Conservation (phyloP, 495 filamentous ascomycete species). For the Talaromyces nanjingensis region DNA sequence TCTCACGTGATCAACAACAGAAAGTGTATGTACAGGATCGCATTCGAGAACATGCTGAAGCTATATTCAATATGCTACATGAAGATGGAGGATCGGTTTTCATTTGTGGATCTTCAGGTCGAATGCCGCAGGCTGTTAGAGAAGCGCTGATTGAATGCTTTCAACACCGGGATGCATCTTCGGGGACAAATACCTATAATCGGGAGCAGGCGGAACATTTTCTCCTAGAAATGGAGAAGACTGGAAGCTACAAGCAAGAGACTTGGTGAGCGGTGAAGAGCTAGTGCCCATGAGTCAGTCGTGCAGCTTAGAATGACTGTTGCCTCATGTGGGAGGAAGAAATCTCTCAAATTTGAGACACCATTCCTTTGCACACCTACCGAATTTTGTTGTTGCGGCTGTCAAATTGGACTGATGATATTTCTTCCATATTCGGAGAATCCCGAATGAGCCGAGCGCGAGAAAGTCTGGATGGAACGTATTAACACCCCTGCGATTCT, state of each 20-base stretch:
- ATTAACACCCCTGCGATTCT: neutral
- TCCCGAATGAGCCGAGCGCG: neutral
- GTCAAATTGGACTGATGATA: neutral
- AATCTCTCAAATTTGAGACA: neutral
- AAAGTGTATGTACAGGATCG: slow-evolving; percentile 90
- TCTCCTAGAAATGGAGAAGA: slow-evolving; percentile 57
- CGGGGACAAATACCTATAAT: slow-evolving; percentile 19
- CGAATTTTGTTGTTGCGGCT: neutral
- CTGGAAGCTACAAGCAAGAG: slow-evolving; percentile 68
- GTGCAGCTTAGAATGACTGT: neutral
- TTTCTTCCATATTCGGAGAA: neutral
- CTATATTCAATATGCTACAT: slow-evolving; percentile 54
- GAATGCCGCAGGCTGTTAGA: slow-evolving; percentile 88
- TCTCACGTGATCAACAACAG: slow-evolving; percentile 67
- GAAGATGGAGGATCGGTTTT: slow-evolving; percentile 51
- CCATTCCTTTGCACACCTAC: neutral
- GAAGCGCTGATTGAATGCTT: slow-evolving; percentile 71
- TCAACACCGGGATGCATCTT: slow-evolving; percentile 26
- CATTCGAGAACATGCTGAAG: slow-evolving; percentile 51
- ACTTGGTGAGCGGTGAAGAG: slow-evolving; percentile 50
- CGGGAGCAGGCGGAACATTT: slow-evolving; percentile 50
- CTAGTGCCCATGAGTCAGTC: neutral
- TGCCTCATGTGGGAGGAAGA: neutral
- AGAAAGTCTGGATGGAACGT: neutral
- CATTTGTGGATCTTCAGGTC: slow-evolving; percentile 76